A percentile compares a stretch with the other conserved stretches of the same genome.
Evolutionary conservation across 164 flowering plant species (phyloP).

Genomic region (Tetrastigma voinierianum): DNA sequence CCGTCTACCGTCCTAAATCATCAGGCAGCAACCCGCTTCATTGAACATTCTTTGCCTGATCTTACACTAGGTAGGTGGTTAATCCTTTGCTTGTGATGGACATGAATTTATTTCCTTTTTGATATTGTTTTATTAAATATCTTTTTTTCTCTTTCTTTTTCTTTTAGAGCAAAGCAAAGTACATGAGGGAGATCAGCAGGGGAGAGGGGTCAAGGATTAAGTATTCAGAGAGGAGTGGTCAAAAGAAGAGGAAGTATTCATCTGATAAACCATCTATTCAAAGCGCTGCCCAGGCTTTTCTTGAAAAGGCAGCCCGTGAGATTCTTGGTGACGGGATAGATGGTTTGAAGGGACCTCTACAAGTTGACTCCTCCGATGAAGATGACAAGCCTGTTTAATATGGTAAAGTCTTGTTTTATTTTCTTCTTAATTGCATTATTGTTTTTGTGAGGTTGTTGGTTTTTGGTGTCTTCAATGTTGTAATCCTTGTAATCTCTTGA

Average conservation of each 20-base stretch:
- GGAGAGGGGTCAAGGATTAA: constrained; percentile 43
- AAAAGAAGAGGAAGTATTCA: constrained; percentile 74
- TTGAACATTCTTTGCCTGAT: constrained; percentile 92
- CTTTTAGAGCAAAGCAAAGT: constrained; percentile 67
- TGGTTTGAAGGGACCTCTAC: constrained; percentile 74
- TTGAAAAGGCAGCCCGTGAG: constrained; percentile 83
- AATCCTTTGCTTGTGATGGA: not conserved
- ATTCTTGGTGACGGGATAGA: constrained; percentile 59
- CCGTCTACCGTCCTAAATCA: constrained; percentile 74
- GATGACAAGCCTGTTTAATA: constrained; percentile 26
- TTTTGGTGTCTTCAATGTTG: not conserved
- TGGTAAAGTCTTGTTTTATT: constrained; percentile 11
- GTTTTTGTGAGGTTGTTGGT: not conserved
- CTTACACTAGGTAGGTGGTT: constrained; percentile 63
- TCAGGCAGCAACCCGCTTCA: constrained; percentile 89
- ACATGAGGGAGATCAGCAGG: constrained; percentile 68
- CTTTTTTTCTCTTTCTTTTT: not conserved
- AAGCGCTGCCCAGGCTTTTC: constrained; percentile 82
- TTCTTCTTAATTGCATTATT: not conserved
- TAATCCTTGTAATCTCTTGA: not conserved
- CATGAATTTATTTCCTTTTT: not conserved
- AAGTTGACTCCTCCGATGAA: constrained; percentile 34
- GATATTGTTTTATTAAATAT: constrained; percentile 2
- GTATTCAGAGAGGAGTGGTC: constrained; percentile 34
- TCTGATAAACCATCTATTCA: constrained; percentile 60